Evolutionary conservation across 768 basidiomycete genomes (phyloP).

Genomic region (Hygrocybe punicea): DNA sequence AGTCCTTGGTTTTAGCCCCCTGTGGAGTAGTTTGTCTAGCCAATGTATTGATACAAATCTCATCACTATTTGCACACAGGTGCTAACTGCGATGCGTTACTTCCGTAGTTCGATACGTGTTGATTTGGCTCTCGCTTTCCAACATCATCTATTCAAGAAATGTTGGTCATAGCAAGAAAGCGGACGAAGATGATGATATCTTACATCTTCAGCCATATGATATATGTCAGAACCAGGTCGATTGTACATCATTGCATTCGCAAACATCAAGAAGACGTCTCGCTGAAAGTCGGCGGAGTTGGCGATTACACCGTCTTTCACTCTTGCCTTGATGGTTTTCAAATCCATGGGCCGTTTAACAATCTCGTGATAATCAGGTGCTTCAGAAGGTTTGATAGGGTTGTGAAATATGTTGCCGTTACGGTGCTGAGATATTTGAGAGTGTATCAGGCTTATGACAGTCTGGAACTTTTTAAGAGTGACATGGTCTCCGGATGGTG

Average conservation of each 20-base stretch:
- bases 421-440: conserved; percentile 78
- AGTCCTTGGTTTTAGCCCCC: conserved; percentile 78
- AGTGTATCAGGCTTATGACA: conserved; percentile 76
- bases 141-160: conserved; percentile 67
- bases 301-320: conserved; percentile 78
- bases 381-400: conserved; percentile 84
- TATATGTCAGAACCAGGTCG: conserved; percentile 81
- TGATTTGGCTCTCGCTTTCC: conserved; percentile 64
- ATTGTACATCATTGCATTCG: conserved; percentile 98
- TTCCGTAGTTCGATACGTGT: conserved; percentile 72
- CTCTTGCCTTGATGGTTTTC: conserved; percentile 83
- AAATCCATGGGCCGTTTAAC: conserved; percentile 95
- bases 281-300: conserved; percentile 86
- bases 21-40: background rate
- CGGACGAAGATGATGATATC: conserved; percentile 23
- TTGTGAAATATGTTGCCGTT: conserved; percentile 89
- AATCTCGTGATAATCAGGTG: conserved; percentile 87
- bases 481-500: conserved; percentile 44
- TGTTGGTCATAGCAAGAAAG: background rate
- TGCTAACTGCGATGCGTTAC: conserved; percentile 39
- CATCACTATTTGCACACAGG: background rate
- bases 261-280: conserved; percentile 91
- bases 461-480: conserved; percentile 74
- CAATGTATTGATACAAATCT: background rate
- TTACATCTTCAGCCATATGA: conserved; percentile 86